Percentiles rank a stretch among this genome's conserved stretches.
Conservation (phyloP, 148 eudicot genomes). For the Vaccinium myrtillus region DNA sequence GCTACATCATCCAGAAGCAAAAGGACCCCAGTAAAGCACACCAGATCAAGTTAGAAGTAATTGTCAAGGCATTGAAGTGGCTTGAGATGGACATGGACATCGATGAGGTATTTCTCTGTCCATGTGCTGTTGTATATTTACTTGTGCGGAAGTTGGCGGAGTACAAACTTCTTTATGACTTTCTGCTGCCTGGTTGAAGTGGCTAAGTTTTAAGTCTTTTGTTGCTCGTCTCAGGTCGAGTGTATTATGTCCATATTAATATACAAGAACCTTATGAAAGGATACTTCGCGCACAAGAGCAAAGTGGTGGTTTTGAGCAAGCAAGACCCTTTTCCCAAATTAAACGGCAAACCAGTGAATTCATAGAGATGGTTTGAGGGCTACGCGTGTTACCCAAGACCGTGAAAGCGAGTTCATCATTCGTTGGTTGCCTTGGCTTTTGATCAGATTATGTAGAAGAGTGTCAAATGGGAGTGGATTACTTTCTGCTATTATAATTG, state of each 20-base stretch:
- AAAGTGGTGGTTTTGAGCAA: constrained; percentile 94
- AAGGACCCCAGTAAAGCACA: constrained; percentile 86
- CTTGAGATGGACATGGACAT: constrained; percentile 93
- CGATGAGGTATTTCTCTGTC: constrained; percentile 65
- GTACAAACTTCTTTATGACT: background rate
- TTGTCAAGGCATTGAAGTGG: constrained; percentile 90
- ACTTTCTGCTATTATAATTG: background rate
- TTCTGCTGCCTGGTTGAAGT: background rate
- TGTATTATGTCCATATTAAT: constrained; percentile 89
- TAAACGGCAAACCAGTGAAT: constrained; percentile 74
- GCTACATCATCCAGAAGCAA: constrained; percentile 78
- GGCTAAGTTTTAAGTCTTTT: background rate
- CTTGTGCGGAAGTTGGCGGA: background rate
- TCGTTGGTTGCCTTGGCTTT: background rate
- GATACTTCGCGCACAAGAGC: constrained; percentile 95
- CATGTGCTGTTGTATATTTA: background rate
- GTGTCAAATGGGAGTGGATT: background rate
- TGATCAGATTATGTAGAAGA: background rate
- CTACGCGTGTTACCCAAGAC: background rate
- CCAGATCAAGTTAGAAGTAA: constrained; percentile 86
- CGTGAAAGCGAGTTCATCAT: background rate
- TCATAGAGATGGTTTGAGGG: constrained; percentile 29
- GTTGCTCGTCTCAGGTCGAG: constrained; percentile 62
- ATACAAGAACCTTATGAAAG: constrained; percentile 86
- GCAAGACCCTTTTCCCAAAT: constrained; percentile 93